Percentiles rank a stretch among this genome's conserved stretches.
Evolutionary conservation across 2,329 filamentous ascomycete species (phyloP).

Genomic region (Penicillium polonicum): DNA sequence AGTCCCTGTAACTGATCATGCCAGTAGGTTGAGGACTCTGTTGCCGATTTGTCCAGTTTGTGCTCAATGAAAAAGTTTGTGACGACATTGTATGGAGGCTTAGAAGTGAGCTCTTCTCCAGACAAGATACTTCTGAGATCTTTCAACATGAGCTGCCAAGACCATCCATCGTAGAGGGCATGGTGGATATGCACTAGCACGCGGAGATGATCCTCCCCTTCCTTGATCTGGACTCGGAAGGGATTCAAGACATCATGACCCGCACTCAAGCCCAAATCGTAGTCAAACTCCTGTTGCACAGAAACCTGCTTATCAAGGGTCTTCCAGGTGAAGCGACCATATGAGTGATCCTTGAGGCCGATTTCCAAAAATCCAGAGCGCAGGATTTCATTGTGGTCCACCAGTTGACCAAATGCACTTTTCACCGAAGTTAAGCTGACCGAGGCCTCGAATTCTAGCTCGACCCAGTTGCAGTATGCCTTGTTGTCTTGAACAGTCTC

Average conservation of each 20-base stretch:
- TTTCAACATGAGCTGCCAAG: conserved; percentile 68
- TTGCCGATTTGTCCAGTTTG: conserved; percentile 30
- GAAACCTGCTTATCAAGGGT: conserved; percentile 48
- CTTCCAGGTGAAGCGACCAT: conserved; percentile 66
- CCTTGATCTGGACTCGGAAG: conserved; percentile 58
- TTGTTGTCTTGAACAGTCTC: conserved; percentile 62
- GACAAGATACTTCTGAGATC: conserved; percentile 61
- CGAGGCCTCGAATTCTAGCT: conserved; percentile 55
- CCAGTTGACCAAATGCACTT: conserved; percentile 52
- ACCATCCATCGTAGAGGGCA: conserved; percentile 91
- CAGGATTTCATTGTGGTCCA: conserved; percentile 62
- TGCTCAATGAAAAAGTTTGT: conserved; percentile 48
- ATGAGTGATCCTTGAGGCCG: conserved; percentile 46
- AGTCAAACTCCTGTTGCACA: conserved; percentile 41
- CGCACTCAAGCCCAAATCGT: conserved; percentile 36
- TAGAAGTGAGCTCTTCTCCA: conserved; percentile 28
- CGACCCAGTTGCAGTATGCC: conserved; percentile 77
- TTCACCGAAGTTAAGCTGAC: conserved; percentile 44
- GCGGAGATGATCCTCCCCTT: conserved; percentile 21
- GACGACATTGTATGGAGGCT: conserved; percentile 64
- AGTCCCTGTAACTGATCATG: conserved; percentile 61
- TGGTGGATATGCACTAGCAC: conserved; percentile 68
- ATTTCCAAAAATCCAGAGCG: conserved; percentile 70
- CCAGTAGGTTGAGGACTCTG: conserved; percentile 65
- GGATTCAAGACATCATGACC: conserved; percentile 55